Conservation (phyloP, 805 yeast genomes). For the Metschnikowia matae region DNA sequence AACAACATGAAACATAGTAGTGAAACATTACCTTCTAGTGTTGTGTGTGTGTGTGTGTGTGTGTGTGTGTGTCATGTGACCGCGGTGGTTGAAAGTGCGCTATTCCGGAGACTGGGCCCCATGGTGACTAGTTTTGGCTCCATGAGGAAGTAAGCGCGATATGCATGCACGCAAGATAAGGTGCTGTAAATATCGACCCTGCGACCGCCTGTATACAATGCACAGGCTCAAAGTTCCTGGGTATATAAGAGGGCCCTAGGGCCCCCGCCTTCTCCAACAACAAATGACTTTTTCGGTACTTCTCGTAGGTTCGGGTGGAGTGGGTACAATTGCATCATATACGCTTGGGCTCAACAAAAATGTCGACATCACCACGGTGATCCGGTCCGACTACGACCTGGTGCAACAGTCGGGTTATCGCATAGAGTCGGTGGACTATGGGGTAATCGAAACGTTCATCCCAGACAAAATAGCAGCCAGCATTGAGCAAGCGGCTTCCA, state of each 20-base stretch:
- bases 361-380: constrained; percentile 55
- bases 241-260: too few relatives aligned
- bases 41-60: too few relatives aligned
- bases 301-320: constrained; percentile 81
- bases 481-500: constrained; percentile 39
- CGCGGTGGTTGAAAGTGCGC: background rate
- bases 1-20: too few relatives aligned
- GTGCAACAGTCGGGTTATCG: constrained; percentile 52
- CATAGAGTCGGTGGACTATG: constrained; percentile 61
- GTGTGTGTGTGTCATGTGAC: background rate
- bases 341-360: constrained; percentile 44
- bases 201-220: background rate
- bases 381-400: constrained; percentile 59
- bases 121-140: background rate
- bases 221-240: too few relatives aligned
- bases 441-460: constrained; percentile 48
- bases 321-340: constrained; percentile 73
- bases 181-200: background rate
- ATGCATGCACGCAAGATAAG: background rate
- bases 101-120: too few relatives aligned
- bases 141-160: background rate
- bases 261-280: background rate
- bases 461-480: constrained; percentile 47
- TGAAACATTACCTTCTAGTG: too few relatives aligned
- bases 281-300: constrained; percentile 27